Base-by-base conservation (phyloP, 2,329 filamentous ascomycete species). In the Cordyceps pruinosa region DNA sequence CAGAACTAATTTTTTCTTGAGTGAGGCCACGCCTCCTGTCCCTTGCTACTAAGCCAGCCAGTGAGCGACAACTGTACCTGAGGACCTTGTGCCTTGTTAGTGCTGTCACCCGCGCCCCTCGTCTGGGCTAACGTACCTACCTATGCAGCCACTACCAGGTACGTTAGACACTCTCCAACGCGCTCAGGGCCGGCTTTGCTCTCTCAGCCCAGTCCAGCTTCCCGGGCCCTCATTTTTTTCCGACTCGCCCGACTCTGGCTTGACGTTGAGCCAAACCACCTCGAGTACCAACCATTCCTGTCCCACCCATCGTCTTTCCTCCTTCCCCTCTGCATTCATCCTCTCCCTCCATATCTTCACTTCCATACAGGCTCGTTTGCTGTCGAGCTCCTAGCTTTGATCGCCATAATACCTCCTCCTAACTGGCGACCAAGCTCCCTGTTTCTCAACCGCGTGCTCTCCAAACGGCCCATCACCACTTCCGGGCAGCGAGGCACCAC, bases 1-100 rank as follows among this genome's bases (percentile, higher is more conserved):
- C 69, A 73, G 69, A 72, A 71, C 70, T 70, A 70, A 72, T 73
- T 65, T 63, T 60, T 63, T 64, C 59, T 63, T 64, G 42, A 46
- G 53, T 17, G 23, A 54, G 42, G 39, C 41, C 41, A 46, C 51
- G 37, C n/a, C n/a, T n/a, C n/a, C n/a, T n/a, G n/a, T n/a, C n/a
- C n/a, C 42, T 17, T n/a, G 53, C 21, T 55, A 19, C 15, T 39
- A 35, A 35, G 28, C n/a, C n/a, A n/a, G n/a, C n/a, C n/a, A n/a
- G n/a, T n/a, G n/a, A n/a, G n/a, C n/a, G n/a, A n/a, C n/a, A n/a
- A n/a, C n/a, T n/a, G n/a, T n/a, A n/a, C n/a, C n/a, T n/a, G n/a
- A n/a, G n/a, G n/a, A n/a, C n/a, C n/a, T n/a, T n/a, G 28, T 32
- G 15, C 12, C 49, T 28, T 13, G 37, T 12, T 56, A 56, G 50